phyloP scores from a whole-genome alignment of 495 filamentous ascomycete species.

The Penicillium atrosanguineum region DNA sequence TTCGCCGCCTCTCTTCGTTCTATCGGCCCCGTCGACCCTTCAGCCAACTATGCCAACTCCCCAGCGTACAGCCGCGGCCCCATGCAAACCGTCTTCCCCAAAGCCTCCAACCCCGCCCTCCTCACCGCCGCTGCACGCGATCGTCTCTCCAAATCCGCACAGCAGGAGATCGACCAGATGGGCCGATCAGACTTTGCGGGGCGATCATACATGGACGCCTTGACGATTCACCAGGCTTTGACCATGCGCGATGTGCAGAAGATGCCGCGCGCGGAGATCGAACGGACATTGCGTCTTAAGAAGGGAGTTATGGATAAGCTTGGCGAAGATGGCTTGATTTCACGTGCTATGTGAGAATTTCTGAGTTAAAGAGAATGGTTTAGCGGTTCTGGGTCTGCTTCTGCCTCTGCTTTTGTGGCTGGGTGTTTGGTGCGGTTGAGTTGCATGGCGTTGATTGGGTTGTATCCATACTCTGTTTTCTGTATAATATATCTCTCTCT shows the following conservation, averaged over 20 bases:
- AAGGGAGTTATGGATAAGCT: constrained; percentile 55
- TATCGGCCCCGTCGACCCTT: constrained; percentile 63
- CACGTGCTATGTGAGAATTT: constrained; percentile 21
- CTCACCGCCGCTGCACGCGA: constrained; percentile 46
- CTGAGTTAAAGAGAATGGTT: neutral
- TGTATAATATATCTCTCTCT: neutral
- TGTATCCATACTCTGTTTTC: neutral
- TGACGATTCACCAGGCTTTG: constrained; percentile 59
- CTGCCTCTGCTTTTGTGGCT: neutral
- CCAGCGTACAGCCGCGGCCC: constrained; percentile 35
- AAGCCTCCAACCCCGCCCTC: constrained; percentile 52
- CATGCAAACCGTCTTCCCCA: constrained; percentile 44
- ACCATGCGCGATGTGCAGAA: constrained; percentile 56
- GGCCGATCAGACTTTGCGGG: constrained; percentile 43
- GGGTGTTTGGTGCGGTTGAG: constrained; percentile 5
- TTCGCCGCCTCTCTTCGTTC: constrained; percentile 60
- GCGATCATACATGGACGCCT: constrained; percentile 59
- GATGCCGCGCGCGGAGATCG: constrained; percentile 52
- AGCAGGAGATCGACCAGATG: constrained; percentile 45
- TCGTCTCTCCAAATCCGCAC: constrained; percentile 43
- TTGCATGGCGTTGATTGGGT: constrained; percentile 1
- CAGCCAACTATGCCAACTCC: constrained; percentile 55
- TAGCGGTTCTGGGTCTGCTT: neutral
- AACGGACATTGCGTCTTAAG: constrained; percentile 56
- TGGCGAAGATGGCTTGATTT: constrained; percentile 52